Evolutionary conservation across 2,329 filamentous ascomycete genomes (phyloP).

Genomic region (Ilyonectria sp.): DNA sequence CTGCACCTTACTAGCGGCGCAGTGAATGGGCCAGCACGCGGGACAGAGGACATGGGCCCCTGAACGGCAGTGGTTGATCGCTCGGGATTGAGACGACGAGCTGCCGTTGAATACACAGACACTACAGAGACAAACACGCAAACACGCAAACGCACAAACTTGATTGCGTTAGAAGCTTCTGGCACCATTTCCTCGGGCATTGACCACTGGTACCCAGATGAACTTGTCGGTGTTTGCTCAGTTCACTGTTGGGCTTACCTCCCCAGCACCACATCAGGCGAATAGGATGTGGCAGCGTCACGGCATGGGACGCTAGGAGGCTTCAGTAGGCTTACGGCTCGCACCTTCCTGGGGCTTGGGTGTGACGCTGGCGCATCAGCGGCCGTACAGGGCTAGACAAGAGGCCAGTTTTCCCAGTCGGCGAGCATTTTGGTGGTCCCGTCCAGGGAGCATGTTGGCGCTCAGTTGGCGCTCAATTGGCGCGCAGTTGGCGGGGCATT

Average conservation of each 20-base stretch:
- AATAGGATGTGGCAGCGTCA: conserved; percentile 43
- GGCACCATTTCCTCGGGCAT: not conserved
- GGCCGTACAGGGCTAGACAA: conserved; percentile 3
- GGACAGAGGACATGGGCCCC: conserved; percentile 14
- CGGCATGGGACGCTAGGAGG: conserved; percentile 40
- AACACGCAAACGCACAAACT: not conserved
- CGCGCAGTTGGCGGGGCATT: conserved; percentile 47
- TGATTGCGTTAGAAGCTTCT: not conserved
- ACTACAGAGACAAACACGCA: not conserved
- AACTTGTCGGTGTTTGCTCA: conserved; percentile 2
- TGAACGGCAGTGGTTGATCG: conserved; percentile 19
- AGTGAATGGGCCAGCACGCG: not conserved
- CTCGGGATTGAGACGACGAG: not conserved
- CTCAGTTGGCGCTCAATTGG: conserved; percentile 34
- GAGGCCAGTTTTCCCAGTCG: conserved; percentile 2
- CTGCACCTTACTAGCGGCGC: not conserved
- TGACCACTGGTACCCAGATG: not conserved
- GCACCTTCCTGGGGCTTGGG: conserved; percentile 19
- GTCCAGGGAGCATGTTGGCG: not conserved
- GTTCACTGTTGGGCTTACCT: conserved; percentile 1
- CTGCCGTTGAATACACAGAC: not conserved
- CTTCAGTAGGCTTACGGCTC: conserved; percentile 28
- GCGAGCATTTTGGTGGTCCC: not conserved
- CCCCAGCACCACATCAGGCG: conserved; percentile 26
- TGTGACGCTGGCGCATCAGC: conserved; percentile 34